Evolutionary conservation across 139 green algal species (phyloP), one percentile per base, ranked within the genome.

Genomic region (Picochlorum sp.): DNA sequence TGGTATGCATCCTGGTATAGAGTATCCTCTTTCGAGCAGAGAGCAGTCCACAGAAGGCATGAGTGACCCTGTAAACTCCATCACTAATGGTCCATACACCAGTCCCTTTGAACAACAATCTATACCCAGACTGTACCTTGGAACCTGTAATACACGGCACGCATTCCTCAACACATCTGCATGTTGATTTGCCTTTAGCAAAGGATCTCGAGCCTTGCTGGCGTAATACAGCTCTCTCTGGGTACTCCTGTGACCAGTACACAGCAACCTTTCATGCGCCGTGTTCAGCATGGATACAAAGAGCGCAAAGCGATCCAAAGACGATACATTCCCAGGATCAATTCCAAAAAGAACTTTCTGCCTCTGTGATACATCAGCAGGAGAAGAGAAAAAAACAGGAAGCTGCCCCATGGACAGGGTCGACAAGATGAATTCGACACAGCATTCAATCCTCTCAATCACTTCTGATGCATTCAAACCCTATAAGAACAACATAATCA

Each of bases 191-290:
- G 52, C 51, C 9, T 23, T 59, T 44, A 65, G 61, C n/a, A 56
- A 23, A 21, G 82, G 47, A 21, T 66, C 46, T 4, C 57, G 20
- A 5, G 41, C 69, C 23, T 77, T 77, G 7, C 90, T 57, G 64
- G 54, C 73, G 71, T 91, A 91, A 69, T 85, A 92, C 26, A 91
- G 49, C 32, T 90, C 85, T 1, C 85, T 68, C 68, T 91, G 84
- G 4, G 81, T 89, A 20, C 72, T 73, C 37, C 62, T 58, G 11
- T 59, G 61, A 1, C 73, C 75, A 14, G 51, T 38, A 11, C 71
- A 56, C 30, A 90, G 8, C 34, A 41, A 61, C 28, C 82, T 70
- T n/a, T 81, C 60, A n/a, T 90, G 84, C 8, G 79, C 62, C 0
- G 64, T 37, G 14, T 78, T 72, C 34, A 90, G 61, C 18, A 91